Evolutionary conservation across 441 rosid genomes (phyloP).

Genomic region (Populus hybrid): DNA sequence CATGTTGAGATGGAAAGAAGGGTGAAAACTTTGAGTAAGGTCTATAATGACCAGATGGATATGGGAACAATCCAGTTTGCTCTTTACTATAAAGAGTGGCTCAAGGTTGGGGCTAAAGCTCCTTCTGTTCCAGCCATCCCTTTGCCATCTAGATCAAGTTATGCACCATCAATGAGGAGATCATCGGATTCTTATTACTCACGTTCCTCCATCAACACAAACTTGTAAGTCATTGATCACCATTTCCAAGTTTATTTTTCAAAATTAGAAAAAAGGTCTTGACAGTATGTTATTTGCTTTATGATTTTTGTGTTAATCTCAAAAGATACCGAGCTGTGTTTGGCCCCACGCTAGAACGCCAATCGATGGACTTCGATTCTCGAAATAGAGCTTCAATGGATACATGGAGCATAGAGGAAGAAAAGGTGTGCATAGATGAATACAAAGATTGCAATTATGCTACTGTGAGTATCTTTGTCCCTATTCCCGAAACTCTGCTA

Average conservation of each 20-base stretch:
- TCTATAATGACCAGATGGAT: slow-evolving; percentile 44
- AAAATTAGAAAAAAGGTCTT: neutral
- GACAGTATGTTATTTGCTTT: slow-evolving; percentile 2
- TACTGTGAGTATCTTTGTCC: slow-evolving; percentile 32
- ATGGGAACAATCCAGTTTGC: slow-evolving; percentile 50
- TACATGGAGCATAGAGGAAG: slow-evolving; percentile 19
- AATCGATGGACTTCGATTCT: slow-evolving; percentile 22
- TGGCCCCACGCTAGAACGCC: slow-evolving; percentile 28
- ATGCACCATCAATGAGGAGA: slow-evolving; percentile 36
- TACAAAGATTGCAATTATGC: slow-evolving; percentile 32
- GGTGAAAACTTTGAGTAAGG: slow-evolving; percentile 35
- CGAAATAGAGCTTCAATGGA: slow-evolving; percentile 25
- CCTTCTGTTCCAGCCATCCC: slow-evolving; percentile 47
- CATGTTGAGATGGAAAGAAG: slow-evolving; percentile 29
- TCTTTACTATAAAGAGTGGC: slow-evolving; percentile 49
- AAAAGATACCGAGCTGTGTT: slow-evolving; percentile 46
- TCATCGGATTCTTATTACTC: slow-evolving; percentile 47
- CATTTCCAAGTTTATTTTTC: neutral
- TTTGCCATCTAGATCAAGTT: slow-evolving; percentile 36
- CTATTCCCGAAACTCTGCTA: neutral
- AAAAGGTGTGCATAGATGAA: slow-evolving; percentile 21
- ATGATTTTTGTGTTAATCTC: slow-evolving; percentile 6
- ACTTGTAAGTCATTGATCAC: slow-evolving; percentile 37
- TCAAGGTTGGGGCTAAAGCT: slow-evolving; percentile 43
- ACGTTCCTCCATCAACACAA: slow-evolving; percentile 29